These are phyloP conservation scores for Paxillus rubicundulus DNA, from an alignment of 768 basidiomycete species.

Conservation along the genomic window DNA sequence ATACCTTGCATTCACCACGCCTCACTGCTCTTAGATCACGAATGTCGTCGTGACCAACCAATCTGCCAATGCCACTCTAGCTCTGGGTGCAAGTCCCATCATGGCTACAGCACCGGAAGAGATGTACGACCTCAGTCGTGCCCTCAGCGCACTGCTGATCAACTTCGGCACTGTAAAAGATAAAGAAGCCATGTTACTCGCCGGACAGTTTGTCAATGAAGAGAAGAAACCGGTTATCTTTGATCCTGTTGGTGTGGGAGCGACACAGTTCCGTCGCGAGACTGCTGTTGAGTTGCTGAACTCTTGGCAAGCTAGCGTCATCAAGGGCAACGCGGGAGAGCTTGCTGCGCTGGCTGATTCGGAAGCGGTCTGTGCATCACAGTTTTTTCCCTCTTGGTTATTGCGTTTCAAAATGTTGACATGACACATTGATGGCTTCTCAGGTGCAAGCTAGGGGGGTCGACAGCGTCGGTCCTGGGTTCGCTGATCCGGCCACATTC, in stretches of 20 bases:
- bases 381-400: background rate
- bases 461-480: constrained; percentile 77
- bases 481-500: constrained; percentile 69
- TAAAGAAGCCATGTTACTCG: constrained; percentile 71
- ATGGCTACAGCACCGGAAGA: constrained; percentile 87
- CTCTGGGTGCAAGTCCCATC: constrained; percentile 86
- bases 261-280: constrained; percentile 65
- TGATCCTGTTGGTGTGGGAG: constrained; percentile 91
- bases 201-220: constrained; percentile 67
- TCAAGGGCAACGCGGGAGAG: constrained; percentile 94
- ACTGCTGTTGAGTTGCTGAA: constrained; percentile 61
- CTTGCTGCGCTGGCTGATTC: constrained; percentile 78
- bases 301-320: constrained; percentile 82
- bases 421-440: background rate
- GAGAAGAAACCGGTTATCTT: constrained; percentile 77
- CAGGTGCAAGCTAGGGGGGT: constrained; percentile 80
- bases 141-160: constrained; percentile 69
- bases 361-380: constrained; percentile 50
- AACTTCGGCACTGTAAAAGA: constrained; percentile 84
- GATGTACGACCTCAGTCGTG: constrained; percentile 71
- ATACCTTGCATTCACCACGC: background rate
- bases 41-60: constrained; percentile 87
- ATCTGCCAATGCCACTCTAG: constrained; percentile 87
- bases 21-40: constrained; percentile 60
- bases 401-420: too few species aligned